phyloP scores from a whole-genome alignment of 1,139 yeast species.

The Kazachstania sp. region DNA sequence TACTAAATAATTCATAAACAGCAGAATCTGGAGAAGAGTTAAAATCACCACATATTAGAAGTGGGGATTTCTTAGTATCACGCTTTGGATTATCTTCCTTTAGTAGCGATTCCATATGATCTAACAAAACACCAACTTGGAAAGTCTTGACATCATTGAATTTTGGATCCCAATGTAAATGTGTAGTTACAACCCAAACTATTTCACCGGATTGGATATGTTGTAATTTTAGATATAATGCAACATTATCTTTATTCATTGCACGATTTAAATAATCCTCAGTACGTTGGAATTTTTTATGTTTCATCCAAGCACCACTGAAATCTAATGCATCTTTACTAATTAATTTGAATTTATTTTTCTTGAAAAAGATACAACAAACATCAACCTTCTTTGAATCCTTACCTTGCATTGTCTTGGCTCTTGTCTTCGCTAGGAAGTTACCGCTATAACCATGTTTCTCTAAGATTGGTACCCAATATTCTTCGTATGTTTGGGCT shows the following conservation, averaged over 20 bases:
- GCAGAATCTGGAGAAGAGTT: constrained; percentile 85
- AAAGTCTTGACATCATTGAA: constrained; percentile 92
- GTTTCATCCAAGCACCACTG: constrained; percentile 78
- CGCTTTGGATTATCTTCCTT: constrained; percentile 30
- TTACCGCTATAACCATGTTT: constrained; percentile 72
- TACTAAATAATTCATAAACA: constrained; percentile 79
- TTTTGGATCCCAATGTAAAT: constrained; percentile 97
- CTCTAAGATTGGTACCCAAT: constrained; percentile 70
- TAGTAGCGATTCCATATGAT: constrained; percentile 64
- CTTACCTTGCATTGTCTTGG: constrained; percentile 77
- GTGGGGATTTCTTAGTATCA: constrained; percentile 59
- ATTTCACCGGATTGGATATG: constrained; percentile 65
- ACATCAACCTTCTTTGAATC: constrained; percentile 94
- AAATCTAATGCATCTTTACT: constrained; percentile 76
- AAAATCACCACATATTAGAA: constrained; percentile 66
- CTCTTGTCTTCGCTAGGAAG: constrained; percentile 82
- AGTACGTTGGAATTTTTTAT: constrained; percentile 83
- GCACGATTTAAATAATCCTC: constrained; percentile 93
- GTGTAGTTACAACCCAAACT: constrained; percentile 77
- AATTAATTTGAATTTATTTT: constrained; percentile 56
- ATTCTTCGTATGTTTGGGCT: constrained; percentile 73
- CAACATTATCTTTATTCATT: constrained; percentile 92
- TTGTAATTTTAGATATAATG: constrained; percentile 70
- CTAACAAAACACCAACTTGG: constrained; percentile 86
- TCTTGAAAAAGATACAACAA: constrained; percentile 83